Evolutionary conservation across 148 eudicot species (phyloP).

Genomic region (Bassia scoparia): DNA sequence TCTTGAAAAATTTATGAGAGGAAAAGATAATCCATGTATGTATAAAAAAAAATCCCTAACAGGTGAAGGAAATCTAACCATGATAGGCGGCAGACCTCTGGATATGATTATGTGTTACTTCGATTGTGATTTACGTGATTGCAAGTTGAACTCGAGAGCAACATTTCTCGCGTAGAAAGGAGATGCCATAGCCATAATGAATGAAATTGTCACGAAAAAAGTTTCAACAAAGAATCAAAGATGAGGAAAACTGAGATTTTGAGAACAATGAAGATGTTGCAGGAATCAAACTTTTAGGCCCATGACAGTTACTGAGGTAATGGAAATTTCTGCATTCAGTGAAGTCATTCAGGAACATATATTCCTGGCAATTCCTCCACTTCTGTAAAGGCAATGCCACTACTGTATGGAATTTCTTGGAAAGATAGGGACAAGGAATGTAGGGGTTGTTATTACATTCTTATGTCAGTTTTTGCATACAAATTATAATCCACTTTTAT

Average conservation of each 20-base stretch:
- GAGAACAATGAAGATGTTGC: conserved; percentile 6
- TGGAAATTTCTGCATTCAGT: neutral
- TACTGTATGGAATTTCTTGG: conserved; percentile 17
- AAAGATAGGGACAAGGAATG: neutral
- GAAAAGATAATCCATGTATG: no score
- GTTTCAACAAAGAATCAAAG: neutral
- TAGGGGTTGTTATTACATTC: neutral
- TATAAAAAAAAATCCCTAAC: no score
- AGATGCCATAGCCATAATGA: neutral
- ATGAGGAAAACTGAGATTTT: conserved; percentile 1
- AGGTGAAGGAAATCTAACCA: no score
- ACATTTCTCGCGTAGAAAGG: neutral
- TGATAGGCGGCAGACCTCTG: no score
- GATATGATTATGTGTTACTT: no score
- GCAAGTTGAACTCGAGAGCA: neutral
- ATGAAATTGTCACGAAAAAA: neutral
- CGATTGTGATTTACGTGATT: neutral
- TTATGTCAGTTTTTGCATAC: neutral
- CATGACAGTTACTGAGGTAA: conserved; percentile 12
- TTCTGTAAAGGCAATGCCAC: conserved; percentile 19
- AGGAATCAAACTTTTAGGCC: conserved; percentile 3
- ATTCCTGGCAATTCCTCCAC: conserved; percentile 20
- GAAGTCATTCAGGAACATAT: neutral
- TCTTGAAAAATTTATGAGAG: no score
- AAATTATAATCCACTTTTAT: neutral